Percentiles rank a stretch among this genome's conserved stretches.
Conservation (phyloP, 805 yeast genomes). For the Myxozyma neglecta region DNA sequence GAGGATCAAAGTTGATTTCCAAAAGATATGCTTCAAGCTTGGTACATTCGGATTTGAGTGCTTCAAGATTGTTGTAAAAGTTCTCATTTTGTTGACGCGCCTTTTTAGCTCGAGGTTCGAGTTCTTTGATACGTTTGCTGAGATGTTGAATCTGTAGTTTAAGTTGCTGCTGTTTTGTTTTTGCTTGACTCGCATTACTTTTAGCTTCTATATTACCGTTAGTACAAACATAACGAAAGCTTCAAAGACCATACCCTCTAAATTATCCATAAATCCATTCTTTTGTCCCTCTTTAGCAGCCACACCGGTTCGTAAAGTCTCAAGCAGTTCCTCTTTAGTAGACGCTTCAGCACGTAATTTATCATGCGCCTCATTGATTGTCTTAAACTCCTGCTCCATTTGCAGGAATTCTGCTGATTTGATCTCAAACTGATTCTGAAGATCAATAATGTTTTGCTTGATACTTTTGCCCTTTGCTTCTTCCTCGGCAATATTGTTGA, state of each 20-base stretch:
- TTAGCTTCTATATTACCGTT: conserved; percentile 51
- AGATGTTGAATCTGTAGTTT: conserved; percentile 60
- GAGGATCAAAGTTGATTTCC: conserved; percentile 48
- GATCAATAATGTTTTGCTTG: conserved; percentile 40
- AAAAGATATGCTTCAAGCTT: conserved; percentile 25
- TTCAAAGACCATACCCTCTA: conserved; percentile 36
- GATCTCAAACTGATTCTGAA: conserved; percentile 31
- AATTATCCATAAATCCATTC: conserved; percentile 74
- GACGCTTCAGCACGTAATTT: conserved; percentile 50
- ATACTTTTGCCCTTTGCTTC: conserved; percentile 41
- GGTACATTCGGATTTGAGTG: conserved; percentile 40
- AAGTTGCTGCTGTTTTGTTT: conserved; percentile 58
- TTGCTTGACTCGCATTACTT: conserved; percentile 52
- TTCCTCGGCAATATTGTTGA: conserved; percentile 61
- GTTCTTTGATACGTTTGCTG: conserved; percentile 51
- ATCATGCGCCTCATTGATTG: conserved; percentile 48
- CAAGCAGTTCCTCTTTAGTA: conserved; percentile 73
- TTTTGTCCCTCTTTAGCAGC: conserved; percentile 75
- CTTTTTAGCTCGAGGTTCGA: conserved; percentile 50
- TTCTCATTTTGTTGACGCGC: conserved; percentile 54
- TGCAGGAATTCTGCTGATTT: conserved; percentile 44
- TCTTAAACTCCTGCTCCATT: conserved; percentile 50
- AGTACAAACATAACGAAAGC: neutral
- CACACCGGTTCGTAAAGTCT: conserved; percentile 85
- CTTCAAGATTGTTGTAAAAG: conserved; percentile 47